Percentiles rank a stretch among this genome's conserved stretches.
Evolutionary conservation across 805 yeast genomes (phyloP).

Genomic region (Debaryomyces castellii): DNA sequence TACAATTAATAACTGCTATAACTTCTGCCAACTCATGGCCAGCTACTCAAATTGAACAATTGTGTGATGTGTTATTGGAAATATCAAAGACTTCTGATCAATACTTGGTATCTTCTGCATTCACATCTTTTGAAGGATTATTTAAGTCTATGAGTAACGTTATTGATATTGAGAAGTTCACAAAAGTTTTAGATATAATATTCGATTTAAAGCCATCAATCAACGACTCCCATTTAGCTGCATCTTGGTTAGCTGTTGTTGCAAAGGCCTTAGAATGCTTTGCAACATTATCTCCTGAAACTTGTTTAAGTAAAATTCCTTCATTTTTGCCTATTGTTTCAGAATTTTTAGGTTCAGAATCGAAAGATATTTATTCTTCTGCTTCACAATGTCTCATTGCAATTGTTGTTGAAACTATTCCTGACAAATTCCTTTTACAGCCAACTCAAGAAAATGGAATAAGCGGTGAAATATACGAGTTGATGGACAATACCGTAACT

Average conservation of each 20-base stretch:
- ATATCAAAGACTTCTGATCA: conserved; percentile 83
- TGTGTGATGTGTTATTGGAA: conserved; percentile 75
- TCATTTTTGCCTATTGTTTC: conserved; percentile 47
- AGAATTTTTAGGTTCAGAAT: conserved; percentile 67
- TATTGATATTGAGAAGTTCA: conserved; percentile 62
- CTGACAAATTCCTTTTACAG: conserved; percentile 54
- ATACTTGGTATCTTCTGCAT: conserved; percentile 76
- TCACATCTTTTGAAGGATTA: conserved; percentile 78
- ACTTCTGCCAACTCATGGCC: conserved; percentile 86
- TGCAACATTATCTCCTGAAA: conserved; percentile 31
- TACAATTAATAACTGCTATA: conserved; percentile 74
- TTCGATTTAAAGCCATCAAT: conserved; percentile 78
- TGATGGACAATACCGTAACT: conserved; percentile 53
- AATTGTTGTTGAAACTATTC: conserved; percentile 63
- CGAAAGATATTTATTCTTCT: conserved; percentile 62
- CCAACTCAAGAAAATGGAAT: conserved; percentile 44
- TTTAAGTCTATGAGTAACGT: conserved; percentile 64
- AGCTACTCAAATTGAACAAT: conserved; percentile 56
- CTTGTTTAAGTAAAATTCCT: conserved; percentile 58
- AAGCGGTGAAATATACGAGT: conserved; percentile 51
- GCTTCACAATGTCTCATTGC: conserved; percentile 89
- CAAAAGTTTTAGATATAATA: conserved; percentile 65
- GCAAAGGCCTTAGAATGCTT: conserved; percentile 67
- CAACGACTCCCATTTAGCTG: conserved; percentile 82
- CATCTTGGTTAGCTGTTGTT: conserved; percentile 92